Base-by-base conservation (phyloP, 768 basidiomycete genomes). In the Vishniacozyma victoriae region DNA sequence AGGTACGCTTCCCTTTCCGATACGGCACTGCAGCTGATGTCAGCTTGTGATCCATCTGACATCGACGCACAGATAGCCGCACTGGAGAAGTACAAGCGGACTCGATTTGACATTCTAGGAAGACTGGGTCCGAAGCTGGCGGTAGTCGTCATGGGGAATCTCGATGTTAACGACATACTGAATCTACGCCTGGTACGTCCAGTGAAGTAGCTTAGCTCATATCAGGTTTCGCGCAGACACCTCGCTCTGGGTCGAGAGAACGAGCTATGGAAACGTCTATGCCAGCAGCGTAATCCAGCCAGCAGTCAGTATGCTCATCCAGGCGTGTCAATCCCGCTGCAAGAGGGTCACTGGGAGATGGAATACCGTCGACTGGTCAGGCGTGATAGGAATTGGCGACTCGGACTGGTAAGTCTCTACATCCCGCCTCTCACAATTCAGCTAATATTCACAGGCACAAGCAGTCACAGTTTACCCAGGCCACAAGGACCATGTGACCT, bases 401-500 rank as follows among this genome's bases (percentile, higher is more conserved):
- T 82, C 49, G 88, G 79, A 0, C 74, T 86, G 1, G 55, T 53
- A 29, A 44, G 50, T 39, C n/a, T n/a, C n/a, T n/a, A n/a, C n/a
- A n/a, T n/a, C n/a, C n/a, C n/a, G n/a, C n/a, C n/a, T n/a, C n/a
- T n/a, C n/a, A n/a, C n/a, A 3, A 23, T 19, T 14, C 40, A 1
- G 13, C 27, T 12, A 5, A 15, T 15, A 24, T 22, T 7, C 15
- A 14, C 14, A 55, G 57, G 84, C 88, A 0, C 88, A 91, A 69
- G 78, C 76, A 16, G 76, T 91, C 42, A 75, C 82, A 16, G 85
- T 92, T 77, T 76, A 92, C 52, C 79, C 73, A 35, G 88, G 87
- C 0, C 90, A 93, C 61, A 87, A 84, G 12, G 86, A 84, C 62
- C 91, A 89, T 69, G 87, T 87, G 55, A 92, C 89, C 1, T 86